phyloP scores from a whole-genome alignment of 768 basidiomycete genomes.

The Collybia mongolica region DNA sequence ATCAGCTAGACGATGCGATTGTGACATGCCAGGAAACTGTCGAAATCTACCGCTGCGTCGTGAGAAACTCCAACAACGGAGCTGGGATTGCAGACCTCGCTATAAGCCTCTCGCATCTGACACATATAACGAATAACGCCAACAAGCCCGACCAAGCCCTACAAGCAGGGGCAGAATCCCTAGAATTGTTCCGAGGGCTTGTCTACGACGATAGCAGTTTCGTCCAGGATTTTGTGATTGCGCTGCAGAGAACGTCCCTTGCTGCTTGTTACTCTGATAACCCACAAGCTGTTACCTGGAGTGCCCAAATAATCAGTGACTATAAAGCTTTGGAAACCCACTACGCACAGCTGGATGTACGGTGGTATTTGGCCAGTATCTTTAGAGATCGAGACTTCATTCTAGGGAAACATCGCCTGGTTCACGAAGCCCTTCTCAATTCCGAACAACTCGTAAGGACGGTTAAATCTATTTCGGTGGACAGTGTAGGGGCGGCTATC shows the following conservation, averaged over 20 bases:
- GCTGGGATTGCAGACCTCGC: not conserved
- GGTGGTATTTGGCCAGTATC: not conserved
- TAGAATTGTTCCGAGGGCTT: not conserved
- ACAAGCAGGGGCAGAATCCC: not conserved
- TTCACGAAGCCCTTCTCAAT: conserved; percentile 4
- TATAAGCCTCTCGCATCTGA: conserved; percentile 5
- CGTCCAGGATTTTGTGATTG: not conserved
- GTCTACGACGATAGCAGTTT: not conserved
- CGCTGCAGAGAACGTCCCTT: not conserved
- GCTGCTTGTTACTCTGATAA: not conserved
- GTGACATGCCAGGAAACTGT: conserved; percentile 9
- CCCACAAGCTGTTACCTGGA: conserved; percentile 1
- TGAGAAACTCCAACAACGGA: not conserved
- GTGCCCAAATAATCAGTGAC: not conserved
- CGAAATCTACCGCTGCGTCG: conserved; percentile 5
- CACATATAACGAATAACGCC: conserved; percentile 3
- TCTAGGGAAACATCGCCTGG: conserved; percentile 6
- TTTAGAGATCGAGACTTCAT: conserved; percentile 3
- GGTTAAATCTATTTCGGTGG: not conserved
- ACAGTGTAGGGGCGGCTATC: not conserved
- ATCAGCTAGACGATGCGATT: conserved; percentile 6
- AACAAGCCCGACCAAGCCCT: conserved; percentile 1
- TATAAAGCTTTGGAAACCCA: conserved; percentile 2
- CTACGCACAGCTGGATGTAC: not conserved
- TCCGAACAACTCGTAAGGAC: conserved; percentile 1